Base-by-base conservation (phyloP, 2,329 filamentous ascomycete species). In the Neofusicoccum cordaticola region DNA sequence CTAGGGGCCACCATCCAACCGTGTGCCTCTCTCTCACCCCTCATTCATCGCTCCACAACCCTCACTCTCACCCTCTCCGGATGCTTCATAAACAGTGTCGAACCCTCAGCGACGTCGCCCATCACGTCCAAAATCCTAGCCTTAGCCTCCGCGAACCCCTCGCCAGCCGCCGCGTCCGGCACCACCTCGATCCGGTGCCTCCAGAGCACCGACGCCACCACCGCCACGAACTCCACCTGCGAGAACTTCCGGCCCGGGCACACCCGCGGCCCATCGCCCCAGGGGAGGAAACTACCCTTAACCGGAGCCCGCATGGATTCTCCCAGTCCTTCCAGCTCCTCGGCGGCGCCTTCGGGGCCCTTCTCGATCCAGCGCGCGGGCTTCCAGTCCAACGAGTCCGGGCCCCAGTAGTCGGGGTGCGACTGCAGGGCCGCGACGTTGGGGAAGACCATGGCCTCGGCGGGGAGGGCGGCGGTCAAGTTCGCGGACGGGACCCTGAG, bases 141-240 rank as follows among this genome's bases (percentile, higher is more conserved):
- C 34, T 60, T 64, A n/a, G 68, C 69, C 27, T 35, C 37, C 12
- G 62, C 52, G 15, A 58, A 65, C n/a, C 61, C 66, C 41, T 71
- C 70, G 5, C 62, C 63, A 0, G 47, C 56, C 6, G 51, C 27
- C 27, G 27, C 27, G 27, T 31, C n/a, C 15, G 31, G 51, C 42
- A 67, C 17, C 8, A 67, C 41, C 51, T 71, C 68, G 4, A 71
- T 66, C n/a, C 63, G 47, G 39, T 71, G 67, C 15, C 67, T 56
- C 2, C 62, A 47, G 37, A 75, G 69, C 11, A 73, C 42, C 2
- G 62, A 44, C 3, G 68, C 68, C 37, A 78, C 66, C 4, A 73
- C 71, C 15, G 74, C 75, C 11, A 76, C 75, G 57, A 74, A 71
- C 50, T 77, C 75, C 12, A 78, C 75, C 63, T 78, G 75, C 17